phyloP scores from a whole-genome alignment of 345 rosid species.

The Stellera chamaejasme region DNA sequence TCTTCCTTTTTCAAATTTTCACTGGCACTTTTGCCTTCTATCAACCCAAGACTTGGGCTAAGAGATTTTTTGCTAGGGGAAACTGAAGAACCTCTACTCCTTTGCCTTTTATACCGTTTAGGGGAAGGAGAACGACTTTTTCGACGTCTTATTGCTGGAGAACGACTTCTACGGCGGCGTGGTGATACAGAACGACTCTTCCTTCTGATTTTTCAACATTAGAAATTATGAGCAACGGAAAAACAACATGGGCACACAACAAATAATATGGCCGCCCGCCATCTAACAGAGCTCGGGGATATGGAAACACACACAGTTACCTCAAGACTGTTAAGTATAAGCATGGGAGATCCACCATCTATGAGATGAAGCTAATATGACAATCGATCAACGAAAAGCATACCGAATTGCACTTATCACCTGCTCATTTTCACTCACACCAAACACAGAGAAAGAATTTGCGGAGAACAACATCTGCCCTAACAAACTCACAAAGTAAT shows the following conservation, averaged over 20 bases:
- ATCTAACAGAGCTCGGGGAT: constrained; percentile 21
- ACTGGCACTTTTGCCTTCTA: constrained; percentile 54
- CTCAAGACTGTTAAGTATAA: constrained; percentile 77
- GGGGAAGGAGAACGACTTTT: constrained; percentile 75
- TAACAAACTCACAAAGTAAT: constrained; percentile 21
- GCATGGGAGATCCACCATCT: constrained; percentile 84
- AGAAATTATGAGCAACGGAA: constrained; percentile 34
- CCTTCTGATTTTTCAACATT: constrained; percentile 46
- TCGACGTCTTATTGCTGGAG: constrained; percentile 52
- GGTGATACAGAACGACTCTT: constrained; percentile 85
- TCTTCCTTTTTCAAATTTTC: constrained; percentile 76
- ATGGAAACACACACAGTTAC: constrained; percentile 75
- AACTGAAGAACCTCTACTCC: constrained; percentile 68
- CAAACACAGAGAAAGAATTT: constrained; percentile 37
- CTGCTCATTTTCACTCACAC: constrained; percentile 71
- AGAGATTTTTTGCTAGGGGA: constrained; percentile 57
- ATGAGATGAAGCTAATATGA: constrained; percentile 86
- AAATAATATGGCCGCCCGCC: constrained; percentile 30
- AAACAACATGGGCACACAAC: constrained; percentile 12
- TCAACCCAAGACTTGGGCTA: constrained; percentile 50
- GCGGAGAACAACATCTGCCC: constrained; percentile 25
- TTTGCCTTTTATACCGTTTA: constrained; percentile 65
- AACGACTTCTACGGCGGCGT: constrained; percentile 50
- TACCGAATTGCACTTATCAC: constrained; percentile 65
- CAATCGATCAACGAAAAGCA: constrained; percentile 70